Evolutionary conservation across 1,139 yeast species (phyloP).

Genomic region (Nakaseomyces kungkrabaensis): DNA sequence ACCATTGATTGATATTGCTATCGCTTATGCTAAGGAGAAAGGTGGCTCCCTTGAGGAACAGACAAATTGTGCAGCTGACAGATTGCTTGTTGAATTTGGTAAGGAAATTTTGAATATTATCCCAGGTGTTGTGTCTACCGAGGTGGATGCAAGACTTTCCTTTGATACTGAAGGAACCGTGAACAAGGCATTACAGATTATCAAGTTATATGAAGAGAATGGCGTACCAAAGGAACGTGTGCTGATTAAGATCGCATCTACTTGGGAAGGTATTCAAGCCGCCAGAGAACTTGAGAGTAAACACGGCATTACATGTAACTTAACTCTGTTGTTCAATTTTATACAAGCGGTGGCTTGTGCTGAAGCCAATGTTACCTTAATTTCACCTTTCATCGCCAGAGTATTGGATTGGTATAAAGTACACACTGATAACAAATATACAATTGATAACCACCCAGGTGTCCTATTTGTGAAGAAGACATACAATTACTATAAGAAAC

Average conservation of each 20-base stretch:
- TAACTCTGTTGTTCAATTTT: conserved; percentile 88
- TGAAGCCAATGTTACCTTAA: conserved; percentile 88
- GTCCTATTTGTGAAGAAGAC: conserved; percentile 76
- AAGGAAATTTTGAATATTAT: conserved; percentile 82
- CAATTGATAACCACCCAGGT: conserved; percentile 84
- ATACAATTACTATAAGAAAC: conserved; percentile 96
- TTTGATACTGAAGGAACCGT: conserved; percentile 89
- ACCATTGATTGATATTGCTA: conserved; percentile 77
- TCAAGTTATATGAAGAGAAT: conserved; percentile 67
- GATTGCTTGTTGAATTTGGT: conserved; percentile 91
- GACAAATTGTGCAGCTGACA: conserved; percentile 73
- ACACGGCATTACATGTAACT: conserved; percentile 86
- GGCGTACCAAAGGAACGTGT: conserved; percentile 85
- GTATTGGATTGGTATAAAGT: conserved; percentile 97
- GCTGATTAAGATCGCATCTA: conserved; percentile 90
- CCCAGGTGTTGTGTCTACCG: conserved; percentile 98
- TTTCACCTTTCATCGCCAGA: conserved; percentile 98
- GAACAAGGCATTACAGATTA: conserved; percentile 80
- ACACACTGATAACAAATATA: conserved; percentile 76
- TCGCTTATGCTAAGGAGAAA: conserved; percentile 63
- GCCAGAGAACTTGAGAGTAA: conserved; percentile 88
- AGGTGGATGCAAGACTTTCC: conserved; percentile 95
- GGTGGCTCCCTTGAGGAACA: conserved; percentile 51
- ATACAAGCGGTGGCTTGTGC: conserved; percentile 98
- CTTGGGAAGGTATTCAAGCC: conserved; percentile 99